Conservation (phyloP, 805 yeast species). For the Scheffersomyces amazonensis region DNA sequence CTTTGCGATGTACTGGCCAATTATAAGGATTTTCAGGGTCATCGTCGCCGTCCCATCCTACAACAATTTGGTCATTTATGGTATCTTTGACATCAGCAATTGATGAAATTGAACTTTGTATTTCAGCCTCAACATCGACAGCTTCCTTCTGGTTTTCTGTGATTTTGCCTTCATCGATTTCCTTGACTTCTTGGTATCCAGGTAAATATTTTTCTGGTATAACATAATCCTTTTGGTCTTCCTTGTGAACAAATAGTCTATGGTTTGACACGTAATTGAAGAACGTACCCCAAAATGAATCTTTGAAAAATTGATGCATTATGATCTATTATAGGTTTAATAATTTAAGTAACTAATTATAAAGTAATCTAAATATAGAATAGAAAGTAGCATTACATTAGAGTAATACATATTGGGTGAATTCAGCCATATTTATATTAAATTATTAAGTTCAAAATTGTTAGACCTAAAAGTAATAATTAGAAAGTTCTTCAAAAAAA, state of each 20-base stretch:
- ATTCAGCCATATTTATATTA: too few relatives aligned
- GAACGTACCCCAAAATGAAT: too few relatives aligned
- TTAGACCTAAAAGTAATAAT: too few relatives aligned
- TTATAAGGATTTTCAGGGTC: slow-evolving; percentile 52
- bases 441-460: too few relatives aligned
- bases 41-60: slow-evolving; percentile 29
- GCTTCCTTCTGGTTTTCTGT: background rate
- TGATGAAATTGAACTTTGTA: background rate
- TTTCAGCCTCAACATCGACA: background rate
- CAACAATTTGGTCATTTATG: slow-evolving; percentile 10
- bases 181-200: background rate
- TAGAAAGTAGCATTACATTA: too few relatives aligned
- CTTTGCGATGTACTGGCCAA: slow-evolving; percentile 43
- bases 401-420: too few relatives aligned
- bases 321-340: too few relatives aligned
- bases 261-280: too few relatives aligned
- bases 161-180: background rate
- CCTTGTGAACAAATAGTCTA: background rate
- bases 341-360: too few relatives aligned
- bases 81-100: background rate
- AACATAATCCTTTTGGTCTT: background rate
- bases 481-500: too few relatives aligned
- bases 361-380: too few relatives aligned
- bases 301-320: too few relatives aligned
- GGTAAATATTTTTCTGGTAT: slow-evolving; percentile 8